Conservation (phyloP, 2,329 filamentous ascomycete genomes). For the Onygenales sp. region DNA sequence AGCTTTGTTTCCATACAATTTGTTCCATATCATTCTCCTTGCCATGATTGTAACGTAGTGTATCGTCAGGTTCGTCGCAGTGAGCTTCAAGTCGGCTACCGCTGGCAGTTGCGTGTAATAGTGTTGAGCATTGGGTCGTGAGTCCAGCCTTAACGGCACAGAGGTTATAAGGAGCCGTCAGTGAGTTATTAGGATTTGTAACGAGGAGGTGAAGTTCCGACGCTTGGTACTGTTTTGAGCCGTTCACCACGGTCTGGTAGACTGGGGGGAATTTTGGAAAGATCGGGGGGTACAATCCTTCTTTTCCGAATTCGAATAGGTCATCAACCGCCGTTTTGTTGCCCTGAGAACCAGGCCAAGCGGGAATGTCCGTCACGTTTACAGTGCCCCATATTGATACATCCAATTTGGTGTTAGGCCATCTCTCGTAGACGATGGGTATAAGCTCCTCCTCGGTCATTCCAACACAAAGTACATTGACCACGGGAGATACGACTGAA, state of each 20-base stretch:
- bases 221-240: slow-evolving; percentile 23
- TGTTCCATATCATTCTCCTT: slow-evolving; percentile 20
- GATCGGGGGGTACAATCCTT: slow-evolving; percentile 44
- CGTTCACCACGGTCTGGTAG: slow-evolving; percentile 60
- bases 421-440: slow-evolving; percentile 56
- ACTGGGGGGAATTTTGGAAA: slow-evolving; percentile 47
- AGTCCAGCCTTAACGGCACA: slow-evolving; percentile 58
- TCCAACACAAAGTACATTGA: slow-evolving; percentile 67
- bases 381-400: slow-evolving; percentile 18
- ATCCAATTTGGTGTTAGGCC: slow-evolving; percentile 37
- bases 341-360: slow-evolving; percentile 32
- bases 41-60: slow-evolving; percentile 45
- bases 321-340: slow-evolving; percentile 57
- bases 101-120: slow-evolving; percentile 40
- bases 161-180: slow-evolving; percentile 48
- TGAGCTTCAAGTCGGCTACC: slow-evolving; percentile 52
- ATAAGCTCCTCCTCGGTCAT: slow-evolving; percentile 49
- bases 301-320: slow-evolving; percentile 57
- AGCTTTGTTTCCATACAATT: slow-evolving; percentile 35
- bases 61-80: slow-evolving; percentile 51
- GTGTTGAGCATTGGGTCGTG: slow-evolving; percentile 58
- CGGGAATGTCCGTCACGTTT: slow-evolving; percentile 24
- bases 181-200: slow-evolving; percentile 30
- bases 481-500: slow-evolving; percentile 57
- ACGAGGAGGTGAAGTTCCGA: slow-evolving; percentile 59